Evolutionary conservation across 2,329 filamentous ascomycete species (phyloP).

Genomic region (Myriosclerotinia curreyana): DNA sequence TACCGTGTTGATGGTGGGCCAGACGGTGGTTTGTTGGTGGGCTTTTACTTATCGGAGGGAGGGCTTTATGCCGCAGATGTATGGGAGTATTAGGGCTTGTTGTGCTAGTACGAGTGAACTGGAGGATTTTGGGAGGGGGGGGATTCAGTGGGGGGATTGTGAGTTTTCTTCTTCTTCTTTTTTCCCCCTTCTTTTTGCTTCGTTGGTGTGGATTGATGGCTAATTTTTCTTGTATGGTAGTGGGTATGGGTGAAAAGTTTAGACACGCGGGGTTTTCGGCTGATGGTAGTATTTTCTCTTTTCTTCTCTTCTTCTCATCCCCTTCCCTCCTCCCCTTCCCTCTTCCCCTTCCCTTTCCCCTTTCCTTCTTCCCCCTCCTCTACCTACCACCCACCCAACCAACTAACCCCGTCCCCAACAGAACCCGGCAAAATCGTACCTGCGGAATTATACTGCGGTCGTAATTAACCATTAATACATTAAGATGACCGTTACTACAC

Average conservation of each 20-base stretch:
- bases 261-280: constrained; percentile 28
- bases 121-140: constrained; percentile 23
- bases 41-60: constrained; percentile 29
- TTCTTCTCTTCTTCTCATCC: background rate
- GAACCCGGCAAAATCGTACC: constrained; percentile 29
- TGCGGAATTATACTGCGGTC: constrained; percentile 28
- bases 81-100: constrained; percentile 28
- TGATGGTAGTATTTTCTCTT: constrained; percentile 14
- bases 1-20: constrained; percentile 27
- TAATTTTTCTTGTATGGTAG: constrained; percentile 3
- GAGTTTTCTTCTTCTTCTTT: background rate
- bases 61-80: constrained; percentile 32
- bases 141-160: constrained; percentile 30
- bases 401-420: background rate
- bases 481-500: too few relatives aligned
- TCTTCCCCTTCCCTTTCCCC: background rate
- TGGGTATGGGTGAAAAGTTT: constrained; percentile 29
- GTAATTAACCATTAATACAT: constrained; percentile 18
- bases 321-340: too few relatives aligned
- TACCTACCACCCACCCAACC: background rate
- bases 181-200: too few relatives aligned
- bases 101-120: constrained; percentile 29
- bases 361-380: too few relatives aligned
- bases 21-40: constrained; percentile 30
- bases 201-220: background rate